Conservation (phyloP, 139 green algal species). For the Chlamydomonas urium region DNA sequence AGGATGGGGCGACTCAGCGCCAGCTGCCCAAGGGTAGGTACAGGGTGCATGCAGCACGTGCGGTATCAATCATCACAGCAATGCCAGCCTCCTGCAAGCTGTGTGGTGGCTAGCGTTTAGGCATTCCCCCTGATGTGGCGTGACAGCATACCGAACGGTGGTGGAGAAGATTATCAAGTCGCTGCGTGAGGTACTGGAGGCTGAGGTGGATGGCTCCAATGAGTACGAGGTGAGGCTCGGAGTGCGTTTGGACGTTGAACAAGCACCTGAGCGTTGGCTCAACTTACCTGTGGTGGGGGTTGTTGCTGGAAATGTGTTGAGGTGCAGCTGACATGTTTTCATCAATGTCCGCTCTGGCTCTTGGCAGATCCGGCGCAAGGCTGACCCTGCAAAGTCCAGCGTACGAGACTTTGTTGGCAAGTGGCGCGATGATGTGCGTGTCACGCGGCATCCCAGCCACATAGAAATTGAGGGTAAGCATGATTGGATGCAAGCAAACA, state of each 20-base stretch:
- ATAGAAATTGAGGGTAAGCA: slow-evolving; percentile 34
- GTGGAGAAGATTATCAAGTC: slow-evolving; percentile 32
- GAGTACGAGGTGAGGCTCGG: slow-evolving; percentile 32
- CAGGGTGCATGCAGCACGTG: too few relatives aligned
- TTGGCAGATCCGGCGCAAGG: slow-evolving; percentile 44
- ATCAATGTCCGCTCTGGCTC: not conserved
- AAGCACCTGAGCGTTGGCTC: not conserved
- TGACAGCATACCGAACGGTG: slow-evolving; percentile 34
- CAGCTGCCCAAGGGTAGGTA: too few relatives aligned
- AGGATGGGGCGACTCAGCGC: too few relatives aligned
- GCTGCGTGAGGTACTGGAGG: slow-evolving; percentile 33
- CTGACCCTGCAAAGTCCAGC: slow-evolving; percentile 48
- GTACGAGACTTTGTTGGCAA: slow-evolving; percentile 44
- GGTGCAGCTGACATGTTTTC: not conserved
- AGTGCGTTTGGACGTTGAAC: not conserved
- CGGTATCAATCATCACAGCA: too few relatives aligned
- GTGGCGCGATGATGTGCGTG: slow-evolving; percentile 39
- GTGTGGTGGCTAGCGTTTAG: too few relatives aligned
- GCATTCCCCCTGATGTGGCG: too few relatives aligned
- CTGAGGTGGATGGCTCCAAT: slow-evolving; percentile 32
- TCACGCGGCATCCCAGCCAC: slow-evolving; percentile 30
- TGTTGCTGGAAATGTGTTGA: not conserved
- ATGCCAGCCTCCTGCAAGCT: too few relatives aligned
- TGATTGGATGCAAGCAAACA: too few relatives aligned
- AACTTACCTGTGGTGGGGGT: not conserved